A percentile compares a stretch with the other conserved stretches of the same genome.
Evolutionary conservation across 1,284 basidiomycete species (phyloP).

Genomic region (Schizophyllum amplum): DNA sequence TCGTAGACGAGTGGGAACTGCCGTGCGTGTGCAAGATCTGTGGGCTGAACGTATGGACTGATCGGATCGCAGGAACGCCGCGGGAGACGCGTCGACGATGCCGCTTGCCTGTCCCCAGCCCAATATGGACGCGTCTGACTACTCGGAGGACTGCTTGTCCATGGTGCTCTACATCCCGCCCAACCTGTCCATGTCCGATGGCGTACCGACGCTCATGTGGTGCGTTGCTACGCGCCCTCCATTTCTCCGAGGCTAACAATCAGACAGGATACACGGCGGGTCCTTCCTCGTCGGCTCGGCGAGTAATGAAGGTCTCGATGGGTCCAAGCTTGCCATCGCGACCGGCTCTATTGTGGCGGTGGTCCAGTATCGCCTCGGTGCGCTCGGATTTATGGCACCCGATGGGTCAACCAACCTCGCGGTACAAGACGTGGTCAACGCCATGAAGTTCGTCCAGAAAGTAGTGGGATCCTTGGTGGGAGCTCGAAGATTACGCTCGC

Average conservation of each 20-base stretch:
- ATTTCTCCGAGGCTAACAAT: conserved; percentile 1
- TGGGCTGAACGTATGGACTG: neutral
- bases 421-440: conserved; percentile 62
- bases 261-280: conserved; percentile 76
- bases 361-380: conserved; percentile 79
- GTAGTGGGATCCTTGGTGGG: conserved; percentile 69
- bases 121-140: conserved; percentile 35
- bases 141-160: conserved; percentile 73
- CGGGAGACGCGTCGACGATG: conserved; percentile 41
- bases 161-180: conserved; percentile 67
- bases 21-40: conserved; percentile 40
- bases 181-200: conserved; percentile 22
- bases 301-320: conserved; percentile 69
- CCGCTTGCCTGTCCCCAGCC: conserved; percentile 70
- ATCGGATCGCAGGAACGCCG: conserved; percentile 34
- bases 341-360: conserved; percentile 80
- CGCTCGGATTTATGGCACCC: conserved; percentile 73
- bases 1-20: conserved; percentile 47
- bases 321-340: conserved; percentile 61
- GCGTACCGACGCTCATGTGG: conserved; percentile 60
- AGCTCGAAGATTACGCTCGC: conserved; percentile 67
- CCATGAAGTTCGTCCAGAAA: conserved; percentile 55
- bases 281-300: conserved; percentile 72
- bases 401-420: conserved; percentile 63
- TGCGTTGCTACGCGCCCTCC: conserved; percentile 20